Conservation (phyloP, 2,329 filamentous ascomycete species). For the Diaporthe australafricana region DNA sequence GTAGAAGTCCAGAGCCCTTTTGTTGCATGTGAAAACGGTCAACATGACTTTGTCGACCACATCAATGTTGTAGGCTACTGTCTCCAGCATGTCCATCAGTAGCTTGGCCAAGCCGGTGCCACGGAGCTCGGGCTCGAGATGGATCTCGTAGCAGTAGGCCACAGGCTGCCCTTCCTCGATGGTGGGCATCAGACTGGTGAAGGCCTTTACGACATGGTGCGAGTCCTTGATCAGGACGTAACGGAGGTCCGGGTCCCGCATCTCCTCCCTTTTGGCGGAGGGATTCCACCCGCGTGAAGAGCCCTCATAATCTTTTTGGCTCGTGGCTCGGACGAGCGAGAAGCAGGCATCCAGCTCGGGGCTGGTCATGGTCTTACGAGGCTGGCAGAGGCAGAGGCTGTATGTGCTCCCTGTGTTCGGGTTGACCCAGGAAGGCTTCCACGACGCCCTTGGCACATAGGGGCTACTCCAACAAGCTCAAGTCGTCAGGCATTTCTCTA, state of each 20-base stretch:
- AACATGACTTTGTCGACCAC: conserved; percentile 77
- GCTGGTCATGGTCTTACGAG: conserved; percentile 51
- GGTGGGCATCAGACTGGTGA: conserved; percentile 79
- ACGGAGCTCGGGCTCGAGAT: conserved; percentile 68
- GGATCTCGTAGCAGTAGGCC: conserved; percentile 84
- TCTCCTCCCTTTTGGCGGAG: conserved; percentile 71
- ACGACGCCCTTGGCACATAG: conserved; percentile 36
- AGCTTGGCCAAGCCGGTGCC: conserved; percentile 72
- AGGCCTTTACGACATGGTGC: conserved; percentile 56
- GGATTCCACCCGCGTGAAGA: conserved; percentile 75
- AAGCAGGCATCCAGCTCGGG: conserved; percentile 66
- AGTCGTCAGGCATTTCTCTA: background rate
- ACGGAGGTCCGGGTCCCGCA: conserved; percentile 74
- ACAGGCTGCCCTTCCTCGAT: conserved; percentile 74
- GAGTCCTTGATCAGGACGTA: conserved; percentile 71
- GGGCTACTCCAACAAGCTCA: background rate
- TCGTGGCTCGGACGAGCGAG: conserved; percentile 71
- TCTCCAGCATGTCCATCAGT: conserved; percentile 68
- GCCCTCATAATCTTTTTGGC: conserved; percentile 70
- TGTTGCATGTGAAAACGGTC: conserved; percentile 76
- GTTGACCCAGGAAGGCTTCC: conserved; percentile 60
- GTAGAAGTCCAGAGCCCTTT: conserved; percentile 70
- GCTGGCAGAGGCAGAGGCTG: conserved; percentile 54
- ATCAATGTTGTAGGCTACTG: conserved; percentile 64
- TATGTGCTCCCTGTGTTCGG: conserved; percentile 56